Percentiles rank a stretch among this genome's conserved stretches.
Conservation (phyloP, 2,329 filamentous ascomycete species). For the Periconia sp. region DNA sequence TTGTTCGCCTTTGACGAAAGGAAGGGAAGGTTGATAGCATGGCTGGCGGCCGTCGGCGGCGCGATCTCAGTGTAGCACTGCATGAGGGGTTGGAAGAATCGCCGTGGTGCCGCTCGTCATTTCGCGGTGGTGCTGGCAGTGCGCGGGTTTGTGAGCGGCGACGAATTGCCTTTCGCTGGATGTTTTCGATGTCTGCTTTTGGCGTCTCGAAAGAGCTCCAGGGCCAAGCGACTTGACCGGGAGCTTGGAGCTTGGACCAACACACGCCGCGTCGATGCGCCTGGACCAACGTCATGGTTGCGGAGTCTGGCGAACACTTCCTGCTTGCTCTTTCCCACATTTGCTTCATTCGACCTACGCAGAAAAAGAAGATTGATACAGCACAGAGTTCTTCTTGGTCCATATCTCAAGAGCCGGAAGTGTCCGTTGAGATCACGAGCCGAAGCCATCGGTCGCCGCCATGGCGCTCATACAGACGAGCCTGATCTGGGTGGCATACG, state of each 20-base stretch:
- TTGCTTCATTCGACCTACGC: too few relatives aligned
- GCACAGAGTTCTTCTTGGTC: too few relatives aligned
- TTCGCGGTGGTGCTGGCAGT: conserved; percentile 4
- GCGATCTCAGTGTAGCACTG: conserved; percentile 97
- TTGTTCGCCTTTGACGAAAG: conserved; percentile 78
- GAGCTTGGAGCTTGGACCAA: conserved; percentile 18
- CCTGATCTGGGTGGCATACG: conserved; percentile 95
- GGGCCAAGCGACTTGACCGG: conserved; percentile 14
- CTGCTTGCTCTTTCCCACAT: too few relatives aligned
- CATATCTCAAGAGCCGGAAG: too few relatives aligned
- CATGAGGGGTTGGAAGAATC: conserved; percentile 60
- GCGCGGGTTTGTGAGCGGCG: conserved; percentile 2
- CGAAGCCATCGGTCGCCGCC: conserved; percentile 5
- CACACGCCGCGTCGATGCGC: too few relatives aligned
- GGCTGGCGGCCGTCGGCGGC: conserved; percentile 91
- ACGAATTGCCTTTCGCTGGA: conserved; percentile 3
- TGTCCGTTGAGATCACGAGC: too few relatives aligned
- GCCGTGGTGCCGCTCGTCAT: conserved; percentile 23
- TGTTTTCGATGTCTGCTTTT: conserved; percentile 20
- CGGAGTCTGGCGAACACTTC: too few relatives aligned
- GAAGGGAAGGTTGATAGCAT: conserved; percentile 82
- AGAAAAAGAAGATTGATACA: too few relatives aligned
- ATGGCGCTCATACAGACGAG: conserved; percentile 82
- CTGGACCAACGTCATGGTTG: conserved; percentile 9
- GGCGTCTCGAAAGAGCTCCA: conserved; percentile 27